A percentile compares a stretch with the other conserved stretches of the same genome.
Evolutionary conservation across 2,329 filamentous ascomycete species (phyloP).

Genomic region (Fusarium agapanthi): DNA sequence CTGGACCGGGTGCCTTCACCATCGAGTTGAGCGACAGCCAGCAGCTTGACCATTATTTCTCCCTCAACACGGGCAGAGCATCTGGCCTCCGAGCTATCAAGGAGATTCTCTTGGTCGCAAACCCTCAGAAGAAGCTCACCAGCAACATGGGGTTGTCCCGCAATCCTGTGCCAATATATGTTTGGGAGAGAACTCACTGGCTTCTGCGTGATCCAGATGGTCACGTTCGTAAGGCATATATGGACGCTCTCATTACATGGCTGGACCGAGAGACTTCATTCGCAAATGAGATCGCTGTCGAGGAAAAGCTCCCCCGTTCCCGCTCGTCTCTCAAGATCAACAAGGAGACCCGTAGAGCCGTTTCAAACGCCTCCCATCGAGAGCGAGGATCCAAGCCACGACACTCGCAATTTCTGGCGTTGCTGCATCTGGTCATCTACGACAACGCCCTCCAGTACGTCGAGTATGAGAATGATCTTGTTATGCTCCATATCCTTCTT

Average conservation of each 20-base stretch:
- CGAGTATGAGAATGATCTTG: conserved; percentile 76
- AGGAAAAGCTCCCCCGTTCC: conserved; percentile 60
- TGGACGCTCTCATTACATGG: conserved; percentile 85
- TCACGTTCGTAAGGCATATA: conserved; percentile 83
- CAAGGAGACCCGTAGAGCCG: conserved; percentile 66
- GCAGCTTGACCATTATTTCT: conserved; percentile 61
- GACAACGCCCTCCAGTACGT: conserved; percentile 82
- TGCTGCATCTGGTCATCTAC: conserved; percentile 88
- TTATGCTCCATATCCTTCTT: conserved; percentile 80
- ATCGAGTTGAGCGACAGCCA: conserved; percentile 56
- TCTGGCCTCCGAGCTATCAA: conserved; percentile 82
- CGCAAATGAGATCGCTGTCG: conserved; percentile 69
- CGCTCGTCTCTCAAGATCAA: conserved; percentile 54
- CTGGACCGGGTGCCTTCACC: conserved; percentile 45
- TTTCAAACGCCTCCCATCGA: conserved; percentile 71
- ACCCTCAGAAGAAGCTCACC: conserved; percentile 67
- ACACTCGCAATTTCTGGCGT: conserved; percentile 78
- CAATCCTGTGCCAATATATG: conserved; percentile 78
- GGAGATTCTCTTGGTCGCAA: conserved; percentile 83
- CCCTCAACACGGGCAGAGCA: conserved; percentile 63
- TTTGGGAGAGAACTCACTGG: conserved; percentile 98
- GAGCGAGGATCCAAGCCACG: conserved; percentile 62
- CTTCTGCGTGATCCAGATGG: conserved; percentile 82
- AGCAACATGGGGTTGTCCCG: conserved; percentile 72
- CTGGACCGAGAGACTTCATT: conserved; percentile 79